These are phyloP conservation scores for Cladophialophora exuberans DNA, from an alignment of 2,329 filamentous ascomycete genomes.

Conservation along the genomic window DNA sequence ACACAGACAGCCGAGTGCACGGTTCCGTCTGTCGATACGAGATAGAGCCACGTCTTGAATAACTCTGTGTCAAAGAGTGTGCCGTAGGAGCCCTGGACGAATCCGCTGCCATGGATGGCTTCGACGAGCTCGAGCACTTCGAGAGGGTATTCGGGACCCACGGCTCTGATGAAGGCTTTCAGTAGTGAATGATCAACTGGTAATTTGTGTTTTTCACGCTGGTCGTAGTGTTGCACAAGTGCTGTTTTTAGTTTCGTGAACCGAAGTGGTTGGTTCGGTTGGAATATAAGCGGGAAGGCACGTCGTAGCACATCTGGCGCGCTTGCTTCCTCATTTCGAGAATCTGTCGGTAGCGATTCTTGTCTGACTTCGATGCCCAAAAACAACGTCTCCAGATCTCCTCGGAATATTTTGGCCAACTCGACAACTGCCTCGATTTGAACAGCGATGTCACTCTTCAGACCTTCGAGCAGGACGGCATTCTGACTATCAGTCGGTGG, in stretches of 20 bases:
- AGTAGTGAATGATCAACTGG: conserved; percentile 22
- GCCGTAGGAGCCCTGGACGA: conserved; percentile 15
- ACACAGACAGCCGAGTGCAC: conserved; percentile 8
- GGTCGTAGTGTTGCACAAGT: conserved; percentile 14
- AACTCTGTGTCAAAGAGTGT: conserved; percentile 21
- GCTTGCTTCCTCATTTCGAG: background rate
- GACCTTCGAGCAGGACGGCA: background rate
- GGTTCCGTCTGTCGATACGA: conserved; percentile 15
- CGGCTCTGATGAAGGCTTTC: conserved; percentile 4
- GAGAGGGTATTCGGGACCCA: conserved; percentile 6
- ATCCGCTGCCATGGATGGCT: conserved; percentile 22
- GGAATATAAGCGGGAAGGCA: background rate
- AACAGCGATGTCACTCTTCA: conserved; percentile 14
- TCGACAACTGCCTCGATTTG: conserved; percentile 22
- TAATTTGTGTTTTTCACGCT: conserved; percentile 5
- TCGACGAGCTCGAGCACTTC: conserved; percentile 24
- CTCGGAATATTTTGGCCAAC: conserved; percentile 18
- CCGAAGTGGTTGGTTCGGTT: conserved; percentile 2
- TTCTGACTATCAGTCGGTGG: background rate
- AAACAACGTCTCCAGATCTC: conserved; percentile 10
- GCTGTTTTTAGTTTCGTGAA: conserved; percentile 5
- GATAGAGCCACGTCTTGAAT: conserved; percentile 26
- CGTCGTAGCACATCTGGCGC: background rate
- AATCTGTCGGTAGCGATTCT: background rate
- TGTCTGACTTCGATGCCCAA: background rate